These are phyloP conservation scores for Phytophthora rubi DNA, from an alignment of 352 stramenopile genomes.

Conservation along the genomic window DNA sequence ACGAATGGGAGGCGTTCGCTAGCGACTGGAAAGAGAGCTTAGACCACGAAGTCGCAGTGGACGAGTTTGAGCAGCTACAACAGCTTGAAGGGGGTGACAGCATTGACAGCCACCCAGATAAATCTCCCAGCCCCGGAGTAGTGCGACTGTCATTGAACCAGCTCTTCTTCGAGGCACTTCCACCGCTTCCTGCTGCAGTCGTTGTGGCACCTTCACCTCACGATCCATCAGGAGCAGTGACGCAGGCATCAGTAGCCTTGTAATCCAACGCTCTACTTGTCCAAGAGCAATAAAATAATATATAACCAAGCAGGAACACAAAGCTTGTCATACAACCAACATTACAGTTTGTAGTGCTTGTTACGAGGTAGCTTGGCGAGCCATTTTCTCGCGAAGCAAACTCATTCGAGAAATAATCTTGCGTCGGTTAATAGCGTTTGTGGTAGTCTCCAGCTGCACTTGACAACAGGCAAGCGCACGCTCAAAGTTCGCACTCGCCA, in stretches of 20 bases:
- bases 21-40: slow-evolving; percentile 64
- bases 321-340: background rate
- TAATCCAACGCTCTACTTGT: slow-evolving; percentile 6
- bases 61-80: slow-evolving; percentile 60
- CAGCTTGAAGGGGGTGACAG: slow-evolving; percentile 24
- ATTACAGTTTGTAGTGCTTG: background rate
- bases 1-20: slow-evolving; percentile 64
- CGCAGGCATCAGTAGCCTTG: slow-evolving; percentile 35
- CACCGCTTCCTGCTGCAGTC: slow-evolving; percentile 34
- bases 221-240: slow-evolving; percentile 27
- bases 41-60: slow-evolving; percentile 57
- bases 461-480: slow-evolving; percentile 67
- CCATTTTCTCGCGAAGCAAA: slow-evolving; percentile 55
- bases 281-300: background rate
- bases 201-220: slow-evolving; percentile 35
- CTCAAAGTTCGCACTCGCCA: slow-evolving; percentile 65
- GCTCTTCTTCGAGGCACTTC: slow-evolving; percentile 44
- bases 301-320: background rate
- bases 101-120: slow-evolving; percentile 21
- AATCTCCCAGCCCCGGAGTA: slow-evolving; percentile 7
- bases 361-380: slow-evolving; percentile 21
- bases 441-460: slow-evolving; percentile 72
- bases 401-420: slow-evolving; percentile 87
- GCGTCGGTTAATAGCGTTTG: slow-evolving; percentile 71
- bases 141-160: slow-evolving; percentile 28